Evolutionary conservation across 495 filamentous ascomycete genomes (phyloP).

Genomic region (Penicillium odoratum): DNA sequence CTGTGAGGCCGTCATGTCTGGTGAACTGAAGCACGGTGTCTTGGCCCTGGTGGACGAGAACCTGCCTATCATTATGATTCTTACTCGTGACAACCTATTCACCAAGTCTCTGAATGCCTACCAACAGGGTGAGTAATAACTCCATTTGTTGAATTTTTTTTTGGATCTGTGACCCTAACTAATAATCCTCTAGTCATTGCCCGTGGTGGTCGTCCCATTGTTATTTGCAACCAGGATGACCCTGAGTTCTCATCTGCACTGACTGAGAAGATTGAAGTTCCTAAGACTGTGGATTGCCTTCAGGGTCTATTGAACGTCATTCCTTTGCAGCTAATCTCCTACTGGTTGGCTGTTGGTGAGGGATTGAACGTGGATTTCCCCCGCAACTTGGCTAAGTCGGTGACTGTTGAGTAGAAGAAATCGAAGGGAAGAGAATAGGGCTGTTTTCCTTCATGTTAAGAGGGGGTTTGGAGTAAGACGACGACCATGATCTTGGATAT

Average conservation of each 20-base stretch:
- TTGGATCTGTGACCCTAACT: neutral
- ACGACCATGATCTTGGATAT: constrained; percentile 28
- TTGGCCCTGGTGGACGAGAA: constrained; percentile 96
- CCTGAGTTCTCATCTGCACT: constrained; percentile 82
- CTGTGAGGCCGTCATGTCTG: constrained; percentile 99
- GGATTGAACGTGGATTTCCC: constrained; percentile 98
- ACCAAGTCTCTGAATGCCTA: constrained; percentile 97
- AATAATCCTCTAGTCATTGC: constrained; percentile 68
- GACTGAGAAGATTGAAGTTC: constrained; percentile 96
- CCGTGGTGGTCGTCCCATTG: constrained; percentile 89
- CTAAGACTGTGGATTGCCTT: constrained; percentile 90
- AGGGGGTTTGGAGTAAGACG: constrained; percentile 23
- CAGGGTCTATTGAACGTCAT: constrained; percentile 98
- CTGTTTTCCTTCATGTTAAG: constrained; percentile 4
- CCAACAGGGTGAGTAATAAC: constrained; percentile 74
- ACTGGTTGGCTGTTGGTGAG: constrained; percentile 96
- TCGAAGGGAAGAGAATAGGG: neutral
- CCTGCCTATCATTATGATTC: constrained; percentile 98
- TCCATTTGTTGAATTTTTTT: neutral
- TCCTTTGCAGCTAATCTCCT: constrained; percentile 93
- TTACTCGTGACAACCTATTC: constrained; percentile 94
- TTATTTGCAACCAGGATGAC: constrained; percentile 93
- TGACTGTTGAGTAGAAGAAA: constrained; percentile 84
- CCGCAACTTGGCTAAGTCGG: constrained; percentile 96
- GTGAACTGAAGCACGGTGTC: constrained; percentile 97